Conservation (phyloP, 805 yeast species). For the Yamadazyma kitorensis region DNA sequence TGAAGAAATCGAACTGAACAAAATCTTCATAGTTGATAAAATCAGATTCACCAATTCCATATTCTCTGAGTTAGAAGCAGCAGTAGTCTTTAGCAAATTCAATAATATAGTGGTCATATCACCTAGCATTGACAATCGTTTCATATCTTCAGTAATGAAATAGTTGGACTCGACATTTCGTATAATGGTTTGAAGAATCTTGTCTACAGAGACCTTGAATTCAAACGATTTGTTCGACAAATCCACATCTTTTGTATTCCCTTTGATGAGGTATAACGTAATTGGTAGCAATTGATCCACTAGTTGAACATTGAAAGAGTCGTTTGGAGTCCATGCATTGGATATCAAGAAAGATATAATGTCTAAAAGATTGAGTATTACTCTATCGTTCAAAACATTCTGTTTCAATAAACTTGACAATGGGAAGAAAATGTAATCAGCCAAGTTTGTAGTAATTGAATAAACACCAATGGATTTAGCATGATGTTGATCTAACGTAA, state of each 20-base stretch:
- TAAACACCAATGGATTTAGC: slow-evolving; percentile 13
- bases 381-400: slow-evolving; percentile 18
- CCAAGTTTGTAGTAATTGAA: slow-evolving; percentile 27
- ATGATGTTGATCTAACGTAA: slow-evolving; percentile 16
- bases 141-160: slow-evolving; percentile 10
- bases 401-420: slow-evolving; percentile 31
- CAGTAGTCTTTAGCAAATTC: slow-evolving; percentile 13
- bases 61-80: slow-evolving; percentile 16
- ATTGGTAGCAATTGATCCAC: slow-evolving; percentile 37
- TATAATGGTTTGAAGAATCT: slow-evolving; percentile 1
- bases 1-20: slow-evolving; percentile 18
- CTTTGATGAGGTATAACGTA: slow-evolving; percentile 13
- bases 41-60: slow-evolving; percentile 12
- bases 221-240: neutral
- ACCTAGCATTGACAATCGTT: slow-evolving; percentile 27
- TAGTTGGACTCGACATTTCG: slow-evolving; percentile 1
- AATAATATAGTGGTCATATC: slow-evolving; percentile 24
- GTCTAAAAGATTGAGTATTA: slow-evolving; percentile 21
- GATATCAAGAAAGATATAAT: slow-evolving; percentile 27
- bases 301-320: slow-evolving; percentile 18
- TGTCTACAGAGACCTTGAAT: slow-evolving; percentile 1
- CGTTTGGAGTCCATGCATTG: slow-evolving; percentile 27
- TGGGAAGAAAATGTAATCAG: slow-evolving; percentile 43
- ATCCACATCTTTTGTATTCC: neutral
- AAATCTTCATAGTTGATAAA: slow-evolving; percentile 9